Evolutionary conservation across 371 early-diverging fungal genomes (phyloP).

Genomic region (Apophysomyces trapeziformis): DNA sequence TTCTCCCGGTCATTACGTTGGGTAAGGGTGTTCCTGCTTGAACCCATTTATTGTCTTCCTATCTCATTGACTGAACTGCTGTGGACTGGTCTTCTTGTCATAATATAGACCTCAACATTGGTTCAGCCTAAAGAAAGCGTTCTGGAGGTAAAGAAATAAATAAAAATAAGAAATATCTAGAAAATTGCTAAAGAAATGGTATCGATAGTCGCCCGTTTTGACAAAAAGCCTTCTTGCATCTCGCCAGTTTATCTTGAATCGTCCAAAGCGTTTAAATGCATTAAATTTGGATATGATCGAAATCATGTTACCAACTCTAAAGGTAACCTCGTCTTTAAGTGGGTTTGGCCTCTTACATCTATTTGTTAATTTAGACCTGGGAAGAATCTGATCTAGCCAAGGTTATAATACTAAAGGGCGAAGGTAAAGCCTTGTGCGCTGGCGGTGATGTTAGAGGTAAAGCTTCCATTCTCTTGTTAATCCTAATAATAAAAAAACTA

Average conservation of each 20-base stretch:
- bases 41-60: no score
- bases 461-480: neutral
- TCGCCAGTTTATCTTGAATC: conserved; percentile 76
- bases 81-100: neutral
- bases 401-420: conserved; percentile 79
- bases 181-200: neutral
- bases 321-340: conserved; percentile 36
- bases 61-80: no score
- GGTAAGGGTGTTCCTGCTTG: no score
- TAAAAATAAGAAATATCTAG: no score
- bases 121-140: neutral
- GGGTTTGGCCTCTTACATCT: no score
- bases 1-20: no score
- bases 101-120: neutral
- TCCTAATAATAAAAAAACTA: neutral
- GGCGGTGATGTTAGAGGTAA: conserved; percentile 93
- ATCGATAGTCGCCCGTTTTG: neutral
- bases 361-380: conserved; percentile 63
- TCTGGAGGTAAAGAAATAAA: neutral
- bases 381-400: conserved; percentile 70
- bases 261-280: conserved; percentile 85
- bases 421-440: conserved; percentile 87
- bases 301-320: conserved; percentile 74
- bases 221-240: conserved; percentile 14
- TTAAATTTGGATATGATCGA: conserved; percentile 85